A percentile compares a stretch with the other conserved stretches of the same genome.
phyloP scores from a whole-genome alignment of 106 monocot species.

The Allium cepa region DNA sequence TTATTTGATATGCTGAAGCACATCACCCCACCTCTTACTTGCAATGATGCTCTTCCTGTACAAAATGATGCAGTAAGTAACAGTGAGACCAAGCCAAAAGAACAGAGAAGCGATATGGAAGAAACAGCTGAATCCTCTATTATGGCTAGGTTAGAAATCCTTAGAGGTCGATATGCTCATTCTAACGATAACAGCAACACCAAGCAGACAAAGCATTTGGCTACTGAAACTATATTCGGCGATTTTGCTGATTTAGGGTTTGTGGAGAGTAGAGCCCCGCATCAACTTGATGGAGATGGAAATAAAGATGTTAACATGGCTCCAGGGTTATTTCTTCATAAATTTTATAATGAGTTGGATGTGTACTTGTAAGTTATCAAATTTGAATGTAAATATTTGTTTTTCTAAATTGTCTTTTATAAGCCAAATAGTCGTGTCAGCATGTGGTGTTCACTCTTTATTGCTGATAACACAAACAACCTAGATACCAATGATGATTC shows the following conservation, averaged over 20 bases:
- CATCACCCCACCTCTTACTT: not conserved
- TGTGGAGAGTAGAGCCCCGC: not conserved
- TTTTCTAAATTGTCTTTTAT: too few relatives aligned
- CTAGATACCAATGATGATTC: too few relatives aligned
- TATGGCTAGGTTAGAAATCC: constrained; percentile 26
- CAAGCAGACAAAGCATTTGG: not conserved
- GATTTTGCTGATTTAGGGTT: constrained; percentile 6
- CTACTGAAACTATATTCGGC: not conserved
- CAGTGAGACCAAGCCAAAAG: constrained; percentile 2
- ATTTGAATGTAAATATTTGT: too few relatives aligned
- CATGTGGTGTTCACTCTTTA: too few relatives aligned
- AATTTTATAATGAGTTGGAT: too few relatives aligned
- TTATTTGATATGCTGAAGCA: not conserved
- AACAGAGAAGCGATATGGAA: not conserved
- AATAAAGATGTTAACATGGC: not conserved
- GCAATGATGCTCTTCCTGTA: not conserved
- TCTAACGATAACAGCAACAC: not conserved
- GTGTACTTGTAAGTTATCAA: too few relatives aligned
- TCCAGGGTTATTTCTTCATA: too few relatives aligned
- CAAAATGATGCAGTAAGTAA: constrained; percentile 2
- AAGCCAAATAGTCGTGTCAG: too few relatives aligned
- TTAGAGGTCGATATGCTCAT: constrained; percentile 17
- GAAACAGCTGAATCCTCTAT: constrained; percentile 20
- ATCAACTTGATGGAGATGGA: constrained; percentile 2
- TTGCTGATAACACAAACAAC: too few relatives aligned